phyloP scores from a whole-genome alignment of 1,139 yeast species.

The Protomyces arabidopsidicola region DNA sequence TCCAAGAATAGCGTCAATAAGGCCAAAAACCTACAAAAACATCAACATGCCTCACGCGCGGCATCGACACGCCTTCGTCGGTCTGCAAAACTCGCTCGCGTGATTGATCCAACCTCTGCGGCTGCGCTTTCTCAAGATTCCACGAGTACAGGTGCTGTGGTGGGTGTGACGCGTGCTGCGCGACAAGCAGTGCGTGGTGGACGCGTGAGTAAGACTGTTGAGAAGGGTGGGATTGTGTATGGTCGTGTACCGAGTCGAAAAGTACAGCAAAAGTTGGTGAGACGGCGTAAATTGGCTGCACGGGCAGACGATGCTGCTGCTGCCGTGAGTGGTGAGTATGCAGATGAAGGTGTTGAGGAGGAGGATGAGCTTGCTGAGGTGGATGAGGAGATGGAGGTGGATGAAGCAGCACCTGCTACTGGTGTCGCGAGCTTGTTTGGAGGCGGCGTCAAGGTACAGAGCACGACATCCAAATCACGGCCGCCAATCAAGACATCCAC shows the following conservation, averaged over 20 bases:
- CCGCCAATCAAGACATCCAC: neutral
- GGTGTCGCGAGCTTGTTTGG: neutral
- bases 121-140: neutral
- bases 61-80: neutral
- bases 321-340: neutral
- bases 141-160: neutral
- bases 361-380: neutral
- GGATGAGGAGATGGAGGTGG: neutral
- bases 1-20: neutral
- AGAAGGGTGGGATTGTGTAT: neutral
- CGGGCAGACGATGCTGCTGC: neutral
- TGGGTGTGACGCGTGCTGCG: neutral
- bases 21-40: neutral
- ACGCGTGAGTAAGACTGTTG: neutral
- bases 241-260: conserved; percentile 1
- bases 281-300: neutral
- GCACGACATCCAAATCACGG: neutral
- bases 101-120: neutral
- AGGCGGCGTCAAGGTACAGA: neutral
- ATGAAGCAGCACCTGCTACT: neutral
- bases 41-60: neutral
- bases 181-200: neutral
- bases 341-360: neutral
- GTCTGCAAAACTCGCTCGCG: neutral
- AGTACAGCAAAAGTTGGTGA: neutral